These are phyloP conservation scores for Pinus taeda DNA, from an alignment of 75 land plant species.

Conservation along the genomic window DNA sequence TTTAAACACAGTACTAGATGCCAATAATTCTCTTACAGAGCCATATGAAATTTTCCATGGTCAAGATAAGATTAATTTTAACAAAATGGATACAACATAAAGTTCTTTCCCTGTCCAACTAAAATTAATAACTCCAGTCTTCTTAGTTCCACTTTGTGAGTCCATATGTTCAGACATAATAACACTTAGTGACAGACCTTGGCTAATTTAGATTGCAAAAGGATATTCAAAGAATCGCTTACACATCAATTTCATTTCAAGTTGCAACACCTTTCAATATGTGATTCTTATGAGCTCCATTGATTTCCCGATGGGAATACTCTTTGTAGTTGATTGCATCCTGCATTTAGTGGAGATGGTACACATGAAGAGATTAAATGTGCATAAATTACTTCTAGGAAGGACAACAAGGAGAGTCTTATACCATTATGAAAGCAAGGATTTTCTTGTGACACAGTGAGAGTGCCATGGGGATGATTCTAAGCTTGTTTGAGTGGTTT, in stretches of 20 bases:
- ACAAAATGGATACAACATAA: slow-evolving; percentile 15
- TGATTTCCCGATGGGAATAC: slow-evolving; percentile 83
- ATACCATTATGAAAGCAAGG: too few species aligned
- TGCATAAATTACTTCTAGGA: slow-evolving; percentile 68
- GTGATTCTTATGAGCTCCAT: slow-evolving; percentile 70
- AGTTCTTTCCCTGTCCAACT: slow-evolving; percentile 38
- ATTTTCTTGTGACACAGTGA: too few species aligned
- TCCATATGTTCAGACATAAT: slow-evolving; percentile 74
- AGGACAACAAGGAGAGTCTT: slow-evolving; percentile 63
- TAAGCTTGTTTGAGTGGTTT: too few species aligned
- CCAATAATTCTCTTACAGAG: neutral
- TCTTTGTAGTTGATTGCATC: slow-evolving; percentile 85
- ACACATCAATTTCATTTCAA: slow-evolving; percentile 93
- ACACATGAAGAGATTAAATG: slow-evolving; percentile 82
- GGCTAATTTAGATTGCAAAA: slow-evolving; percentile 90
- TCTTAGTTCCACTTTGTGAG: slow-evolving; percentile 69
- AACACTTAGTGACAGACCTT: slow-evolving; percentile 95
- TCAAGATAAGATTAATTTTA: neutral
- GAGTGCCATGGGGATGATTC: too few species aligned
- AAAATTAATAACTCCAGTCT: slow-evolving; percentile 88
- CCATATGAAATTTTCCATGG: slow-evolving; percentile 2
- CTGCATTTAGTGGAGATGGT: slow-evolving; percentile 97
- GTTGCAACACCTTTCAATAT: slow-evolving; percentile 66
- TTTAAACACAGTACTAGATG: slow-evolving; percentile 1
- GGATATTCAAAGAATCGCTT: slow-evolving; percentile 76